These are phyloP conservation scores for Ustilago esculenta DNA, from an alignment of 1,284 basidiomycete species.

Conservation along the genomic window DNA sequence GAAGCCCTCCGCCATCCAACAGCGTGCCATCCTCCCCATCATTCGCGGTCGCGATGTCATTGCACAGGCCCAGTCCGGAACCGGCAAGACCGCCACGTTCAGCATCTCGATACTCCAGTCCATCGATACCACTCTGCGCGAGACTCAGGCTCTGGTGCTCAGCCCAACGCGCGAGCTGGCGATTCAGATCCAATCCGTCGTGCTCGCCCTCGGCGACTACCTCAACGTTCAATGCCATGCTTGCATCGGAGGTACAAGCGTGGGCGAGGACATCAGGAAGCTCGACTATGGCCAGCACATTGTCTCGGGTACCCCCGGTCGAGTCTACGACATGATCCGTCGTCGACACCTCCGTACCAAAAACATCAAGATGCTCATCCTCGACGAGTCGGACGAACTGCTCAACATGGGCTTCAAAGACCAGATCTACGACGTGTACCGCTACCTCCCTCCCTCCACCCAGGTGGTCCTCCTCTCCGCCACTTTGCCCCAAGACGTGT, in stretches of 20 bases:
- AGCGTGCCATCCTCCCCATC: constrained; percentile 63
- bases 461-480: constrained; percentile 97
- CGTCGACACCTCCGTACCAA: constrained; percentile 90
- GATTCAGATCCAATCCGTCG: constrained; percentile 97
- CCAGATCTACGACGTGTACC: constrained; percentile 99
- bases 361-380: constrained; percentile 99
- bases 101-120: constrained; percentile 73
- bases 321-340: constrained; percentile 99
- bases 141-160: constrained; percentile 95
- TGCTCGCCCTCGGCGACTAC: constrained; percentile 96
- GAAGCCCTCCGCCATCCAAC: constrained; percentile 58
- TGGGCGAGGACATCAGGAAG: constrained; percentile 98
- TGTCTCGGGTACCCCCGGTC: constrained; percentile 95
- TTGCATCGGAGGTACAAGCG: constrained; percentile 96
- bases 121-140: constrained; percentile 93
- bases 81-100: constrained; percentile 98
- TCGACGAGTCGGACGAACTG: constrained; percentile 97
- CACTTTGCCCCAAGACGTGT: constrained; percentile 93
- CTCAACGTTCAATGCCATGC: constrained; percentile 99
- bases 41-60: constrained; percentile 86
- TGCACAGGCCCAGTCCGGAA: constrained; percentile 98
- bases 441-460: constrained; percentile 96
- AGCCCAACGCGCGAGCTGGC: constrained; percentile 73
- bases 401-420: constrained; percentile 99
- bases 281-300: constrained; percentile 98